These are phyloP conservation scores for Kuraishia ogatae DNA, from an alignment of 805 yeast genomes.

Conservation along the genomic window DNA sequence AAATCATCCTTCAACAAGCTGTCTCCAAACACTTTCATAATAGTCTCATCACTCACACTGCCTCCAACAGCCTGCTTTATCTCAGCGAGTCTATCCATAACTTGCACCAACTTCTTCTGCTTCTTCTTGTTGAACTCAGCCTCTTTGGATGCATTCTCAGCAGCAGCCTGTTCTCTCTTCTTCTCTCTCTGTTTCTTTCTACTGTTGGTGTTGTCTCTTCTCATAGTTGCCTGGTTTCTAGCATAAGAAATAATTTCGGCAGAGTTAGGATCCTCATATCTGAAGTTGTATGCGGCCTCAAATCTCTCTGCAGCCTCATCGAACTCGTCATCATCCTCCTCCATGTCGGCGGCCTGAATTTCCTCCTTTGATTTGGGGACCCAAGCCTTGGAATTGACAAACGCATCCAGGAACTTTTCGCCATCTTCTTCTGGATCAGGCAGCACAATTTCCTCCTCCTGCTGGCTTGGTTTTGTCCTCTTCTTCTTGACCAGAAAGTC, in stretches of 20 bases:
- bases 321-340: conserved; percentile 76
- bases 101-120: conserved; percentile 65
- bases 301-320: conserved; percentile 88
- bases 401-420: conserved; percentile 65
- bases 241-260: conserved; percentile 93
- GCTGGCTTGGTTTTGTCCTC: conserved; percentile 20
- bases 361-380: conserved; percentile 60
- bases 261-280: conserved; percentile 87
- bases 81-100: conserved; percentile 60
- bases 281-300: conserved; percentile 88
- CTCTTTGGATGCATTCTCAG: conserved; percentile 46
- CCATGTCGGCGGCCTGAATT: conserved; percentile 30
- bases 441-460: conserved; percentile 21
- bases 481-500: conserved; percentile 52
- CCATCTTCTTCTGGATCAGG: conserved; percentile 65
- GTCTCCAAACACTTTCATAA: conserved; percentile 62
- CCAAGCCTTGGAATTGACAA: conserved; percentile 80
- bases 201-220: conserved; percentile 66
- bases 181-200: conserved; percentile 80
- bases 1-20: conserved; percentile 80
- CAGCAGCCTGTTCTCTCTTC: conserved; percentile 43
- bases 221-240: conserved; percentile 84
- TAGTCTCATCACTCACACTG: conserved; percentile 48
- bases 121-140: conserved; percentile 63
- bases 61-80: conserved; percentile 64